These are phyloP conservation scores for Raddia distichophylla DNA, from an alignment of 176 grass and related monocot species.

Conservation along the genomic window DNA sequence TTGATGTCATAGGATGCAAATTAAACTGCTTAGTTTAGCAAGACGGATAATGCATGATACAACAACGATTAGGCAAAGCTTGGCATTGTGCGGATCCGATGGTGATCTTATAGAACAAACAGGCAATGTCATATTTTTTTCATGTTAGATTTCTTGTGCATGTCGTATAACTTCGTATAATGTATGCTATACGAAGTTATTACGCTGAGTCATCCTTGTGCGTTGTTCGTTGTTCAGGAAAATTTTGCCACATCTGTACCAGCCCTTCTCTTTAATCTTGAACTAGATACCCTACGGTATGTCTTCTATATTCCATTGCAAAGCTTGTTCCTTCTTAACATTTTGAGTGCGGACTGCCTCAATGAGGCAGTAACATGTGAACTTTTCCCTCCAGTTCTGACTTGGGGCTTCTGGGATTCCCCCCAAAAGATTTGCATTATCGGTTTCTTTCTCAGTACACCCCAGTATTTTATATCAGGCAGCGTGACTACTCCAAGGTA, in stretches of 20 bases:
- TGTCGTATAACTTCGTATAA: no score
- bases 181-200: no score
- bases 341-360: background rate
- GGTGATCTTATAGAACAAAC: no score
- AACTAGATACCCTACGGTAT: slow-evolving; percentile 91
- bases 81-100: no score
- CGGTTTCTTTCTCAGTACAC: slow-evolving; percentile 93
- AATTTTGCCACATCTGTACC: slow-evolving; percentile 71
- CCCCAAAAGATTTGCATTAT: slow-evolving; percentile 92
- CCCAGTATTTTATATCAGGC: slow-evolving; percentile 95
- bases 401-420: slow-evolving; percentile 91
- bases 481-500: slow-evolving; percentile 97
- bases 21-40: no score
- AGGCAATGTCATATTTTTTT: no score
- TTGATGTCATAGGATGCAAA: no score
- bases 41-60: no score
- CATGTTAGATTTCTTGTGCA: no score
- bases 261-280: slow-evolving; percentile 92
- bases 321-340: slow-evolving; percentile 16
- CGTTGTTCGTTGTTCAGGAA: slow-evolving; percentile 63
- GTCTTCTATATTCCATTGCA: slow-evolving; percentile 28
- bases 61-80: no score
- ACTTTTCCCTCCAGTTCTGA: slow-evolving; percentile 68
- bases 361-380: background rate
- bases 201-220: slow-evolving; percentile 22